Evolutionary conservation across 2,329 filamentous ascomycete species (phyloP), one percentile per base, ranked within the genome.

Genomic region (Claviceps sorghi): DNA sequence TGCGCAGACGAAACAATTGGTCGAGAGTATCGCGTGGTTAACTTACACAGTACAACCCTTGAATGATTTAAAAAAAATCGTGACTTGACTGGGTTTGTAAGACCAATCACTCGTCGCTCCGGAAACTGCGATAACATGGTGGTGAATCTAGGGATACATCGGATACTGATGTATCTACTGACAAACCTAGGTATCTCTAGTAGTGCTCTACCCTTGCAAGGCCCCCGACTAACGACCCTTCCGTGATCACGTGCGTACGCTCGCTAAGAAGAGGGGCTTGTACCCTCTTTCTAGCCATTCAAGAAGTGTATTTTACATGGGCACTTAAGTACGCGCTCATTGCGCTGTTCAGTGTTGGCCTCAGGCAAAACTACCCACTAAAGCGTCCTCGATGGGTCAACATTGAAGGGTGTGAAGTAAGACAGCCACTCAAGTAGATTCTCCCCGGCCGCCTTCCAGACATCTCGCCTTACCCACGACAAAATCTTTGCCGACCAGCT

Each of bases 401-500:
- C 17, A 41, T 41, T 41, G 56, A 57, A 15, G 42, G 2, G 22
- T 32, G 52, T 61, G 21, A 44, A 61, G 65, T 64, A 64, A 66
- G 63, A 26, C 67, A 65, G 64, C 64, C 42, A 44, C 64, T 67
- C 62, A 65, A 68, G 42, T 64, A 71, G 69, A 69, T 67, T 69
- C 68, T 72, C 70, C 45, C 67, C 62, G 60, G 64, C 64, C 61
- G 65, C 64, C 64, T 64, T 63, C 40, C 58, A 57, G 58, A 58
- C 60, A 63, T 64, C 66, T 67, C 65, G 62, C 65, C 64, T 70
- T 63, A 67, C 66, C 68, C 65, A 67, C 67, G 68, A 69, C 68
- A 68, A 71, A 69, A 70, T 41, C 64, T 65, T 64, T 66, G 66
- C 63, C 61, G 58, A 56, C 55, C 58, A 58, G 60, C 58, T 58